Percentiles rank a stretch among this genome's conserved stretches.
Conservation (phyloP, 202 grass and related monocot genomes). For the Elaeis oleifera region DNA sequence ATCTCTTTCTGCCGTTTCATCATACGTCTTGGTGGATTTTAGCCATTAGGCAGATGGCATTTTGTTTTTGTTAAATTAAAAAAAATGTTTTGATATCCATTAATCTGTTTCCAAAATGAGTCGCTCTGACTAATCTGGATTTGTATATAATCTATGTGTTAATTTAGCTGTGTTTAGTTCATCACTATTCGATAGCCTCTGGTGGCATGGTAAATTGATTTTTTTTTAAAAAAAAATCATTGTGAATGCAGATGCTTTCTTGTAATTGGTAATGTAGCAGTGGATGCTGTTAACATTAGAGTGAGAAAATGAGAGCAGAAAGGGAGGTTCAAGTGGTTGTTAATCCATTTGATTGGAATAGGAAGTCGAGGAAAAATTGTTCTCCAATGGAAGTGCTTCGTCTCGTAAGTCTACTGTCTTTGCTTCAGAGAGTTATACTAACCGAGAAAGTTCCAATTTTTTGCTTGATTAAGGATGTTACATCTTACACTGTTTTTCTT, state of each 20-base stretch:
- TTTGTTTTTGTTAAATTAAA: no score
- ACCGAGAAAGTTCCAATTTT: neutral
- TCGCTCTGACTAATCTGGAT: no score
- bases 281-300: neutral
- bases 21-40: no score
- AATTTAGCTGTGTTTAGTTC: no score
- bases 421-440: neutral
- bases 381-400: slow-evolving; percentile 1
- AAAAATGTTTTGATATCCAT: no score
- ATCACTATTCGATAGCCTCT: no score
- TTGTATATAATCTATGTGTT: no score
- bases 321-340: neutral
- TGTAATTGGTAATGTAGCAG: neutral
- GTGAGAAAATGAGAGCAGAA: neutral
- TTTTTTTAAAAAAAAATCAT: neutral
- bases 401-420: neutral
- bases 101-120: no score
- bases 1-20: no score
- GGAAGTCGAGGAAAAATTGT: slow-evolving; percentile 5
- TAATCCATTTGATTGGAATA: slow-evolving; percentile 12
- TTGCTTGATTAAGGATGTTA: neutral
- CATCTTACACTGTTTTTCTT: no score
- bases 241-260: neutral
- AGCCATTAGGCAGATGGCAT: no score
- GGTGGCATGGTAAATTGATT: neutral